phyloP scores from a whole-genome alignment of 371 early-diverging fungal species.

The Parasitella parasitica region DNA sequence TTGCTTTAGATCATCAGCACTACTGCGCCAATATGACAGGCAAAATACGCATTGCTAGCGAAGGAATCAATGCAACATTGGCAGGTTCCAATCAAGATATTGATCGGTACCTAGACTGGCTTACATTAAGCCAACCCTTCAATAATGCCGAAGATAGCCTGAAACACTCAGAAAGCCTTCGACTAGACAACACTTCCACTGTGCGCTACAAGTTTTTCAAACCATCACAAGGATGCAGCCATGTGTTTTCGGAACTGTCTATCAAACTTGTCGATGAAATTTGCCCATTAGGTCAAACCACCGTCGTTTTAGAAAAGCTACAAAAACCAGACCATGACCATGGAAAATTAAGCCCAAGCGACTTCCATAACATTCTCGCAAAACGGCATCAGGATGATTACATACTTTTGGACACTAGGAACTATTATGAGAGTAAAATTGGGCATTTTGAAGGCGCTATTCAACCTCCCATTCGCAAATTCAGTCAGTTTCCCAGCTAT shows the following conservation, averaged over 20 bases:
- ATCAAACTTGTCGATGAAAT: constrained; percentile 71
- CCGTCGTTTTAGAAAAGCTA: constrained; percentile 16
- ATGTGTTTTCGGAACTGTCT: constrained; percentile 62
- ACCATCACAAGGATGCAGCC: constrained; percentile 65
- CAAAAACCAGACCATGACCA: constrained; percentile 22
- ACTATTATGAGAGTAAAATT: constrained; percentile 70
- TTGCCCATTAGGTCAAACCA: constrained; percentile 60
- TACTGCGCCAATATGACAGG: constrained; percentile 46
- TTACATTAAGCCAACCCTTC: constrained; percentile 20
- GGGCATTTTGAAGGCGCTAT: constrained; percentile 65
- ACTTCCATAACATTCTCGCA: constrained; percentile 41
- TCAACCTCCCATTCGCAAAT: constrained; percentile 67
- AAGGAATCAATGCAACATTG: constrained; percentile 71
- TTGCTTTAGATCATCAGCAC: constrained; percentile 45
- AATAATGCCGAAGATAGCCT: neutral
- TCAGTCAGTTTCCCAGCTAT: constrained; percentile 64
- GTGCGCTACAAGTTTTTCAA: constrained; percentile 59
- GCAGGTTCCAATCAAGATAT: constrained; percentile 52
- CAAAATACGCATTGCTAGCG: constrained; percentile 62
- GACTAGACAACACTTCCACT: neutral
- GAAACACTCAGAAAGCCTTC: neutral
- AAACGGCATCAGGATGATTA: constrained; percentile 33
- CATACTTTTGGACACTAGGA: constrained; percentile 65
- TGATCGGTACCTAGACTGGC: constrained; percentile 50
- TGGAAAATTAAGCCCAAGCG: constrained; percentile 45